These are phyloP conservation scores for Epichloe aotearoae DNA, from an alignment of 2,329 filamentous ascomycete species.

Conservation along the genomic window DNA sequence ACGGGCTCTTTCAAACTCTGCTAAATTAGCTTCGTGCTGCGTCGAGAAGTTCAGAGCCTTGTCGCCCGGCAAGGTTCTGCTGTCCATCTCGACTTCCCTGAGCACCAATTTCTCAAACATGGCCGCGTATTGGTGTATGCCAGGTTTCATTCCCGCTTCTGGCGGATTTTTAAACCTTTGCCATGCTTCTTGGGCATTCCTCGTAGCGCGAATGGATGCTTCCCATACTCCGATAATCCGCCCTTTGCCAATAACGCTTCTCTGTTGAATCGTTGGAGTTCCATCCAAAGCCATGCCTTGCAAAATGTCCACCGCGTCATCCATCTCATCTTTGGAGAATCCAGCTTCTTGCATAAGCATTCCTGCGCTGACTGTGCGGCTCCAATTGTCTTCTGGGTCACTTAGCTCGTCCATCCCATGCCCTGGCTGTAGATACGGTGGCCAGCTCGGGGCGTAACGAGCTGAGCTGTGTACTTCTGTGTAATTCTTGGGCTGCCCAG, in stretches of 20 bases:
- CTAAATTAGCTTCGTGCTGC: slow-evolving; percentile 35
- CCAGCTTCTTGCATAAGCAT: slow-evolving; percentile 43
- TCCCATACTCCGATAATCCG: slow-evolving; percentile 32
- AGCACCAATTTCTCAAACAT: slow-evolving; percentile 45
- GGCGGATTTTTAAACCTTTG: slow-evolving; percentile 29
- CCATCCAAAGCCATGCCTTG: slow-evolving; percentile 38
- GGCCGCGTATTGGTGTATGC: slow-evolving; percentile 36
- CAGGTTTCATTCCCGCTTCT: slow-evolving; percentile 20
- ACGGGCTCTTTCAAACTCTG: slow-evolving; percentile 51
- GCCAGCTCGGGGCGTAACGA: slow-evolving; percentile 42
- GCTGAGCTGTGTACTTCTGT: slow-evolving; percentile 34
- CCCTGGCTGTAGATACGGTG: slow-evolving; percentile 42
- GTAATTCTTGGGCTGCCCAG: slow-evolving; percentile 38
- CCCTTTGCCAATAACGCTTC: slow-evolving; percentile 9
- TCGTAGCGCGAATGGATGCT: slow-evolving; percentile 42
- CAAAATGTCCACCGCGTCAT: slow-evolving; percentile 36
- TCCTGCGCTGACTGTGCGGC: slow-evolving; percentile 39
- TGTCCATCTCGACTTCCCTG: slow-evolving; percentile 14
- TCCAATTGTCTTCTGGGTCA: slow-evolving; percentile 37
- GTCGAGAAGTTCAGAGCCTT: slow-evolving; percentile 33
- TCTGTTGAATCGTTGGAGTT: slow-evolving; percentile 43
- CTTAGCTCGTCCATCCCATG: slow-evolving; percentile 47
- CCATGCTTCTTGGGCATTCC: slow-evolving; percentile 51
- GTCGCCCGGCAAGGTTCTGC: slow-evolving; percentile 42
- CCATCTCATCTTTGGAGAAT: slow-evolving; percentile 32